Evolutionary conservation across 2,329 filamentous ascomycete species (phyloP), one percentile per base, ranked within the genome.

Genomic region (Xylogone sp.): DNA sequence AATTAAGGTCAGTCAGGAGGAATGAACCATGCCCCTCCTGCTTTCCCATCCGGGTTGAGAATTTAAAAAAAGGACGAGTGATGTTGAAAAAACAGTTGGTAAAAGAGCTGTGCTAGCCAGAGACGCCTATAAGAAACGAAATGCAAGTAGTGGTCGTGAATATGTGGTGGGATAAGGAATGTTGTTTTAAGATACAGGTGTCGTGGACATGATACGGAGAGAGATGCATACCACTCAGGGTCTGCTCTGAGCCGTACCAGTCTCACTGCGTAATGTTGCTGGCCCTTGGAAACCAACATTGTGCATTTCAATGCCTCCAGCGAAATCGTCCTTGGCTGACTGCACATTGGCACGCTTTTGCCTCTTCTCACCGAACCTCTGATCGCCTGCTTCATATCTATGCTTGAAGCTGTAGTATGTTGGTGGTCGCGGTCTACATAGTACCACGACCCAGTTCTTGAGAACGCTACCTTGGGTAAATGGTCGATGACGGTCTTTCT

Each of bases 351-450:
- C 70, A 56, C 75, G 72, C 59, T 78, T 79, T 54, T 75, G 75
- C 64, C 75, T 81, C 56, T 77, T 74, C 51, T 68, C 59, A 5
- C 86, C 88, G 54, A 97, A 83, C 21, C 94, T 82, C 71, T 96
- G 89, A 68, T 97, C 94, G 6, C 94, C 94, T 55, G 85, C 78
- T 56, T 83, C 74, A 61, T 94, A 93, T 49, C 75, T 73, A 43
- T 74, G 74, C 73, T 96, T 97, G 76, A 97, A 96, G 55, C 82
- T 81, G 65, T 97, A 83, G 68, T 97, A 97, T 0, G 88, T 93
- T 7, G 93, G 92, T 19, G 90, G 85, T 19, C 92, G 81, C 12
- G 94, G 92, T 46, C 93, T 84, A 59, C 85, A 86, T 46, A 97
- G 75, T 12, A 97, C 91, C 7, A 85, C 80, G 34, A 88, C 69